A percentile compares a stretch with the other conserved stretches of the same genome.
Evolutionary conservation across 1,139 yeast species (phyloP).

Genomic region (Trichomonascaceae sp.): DNA sequence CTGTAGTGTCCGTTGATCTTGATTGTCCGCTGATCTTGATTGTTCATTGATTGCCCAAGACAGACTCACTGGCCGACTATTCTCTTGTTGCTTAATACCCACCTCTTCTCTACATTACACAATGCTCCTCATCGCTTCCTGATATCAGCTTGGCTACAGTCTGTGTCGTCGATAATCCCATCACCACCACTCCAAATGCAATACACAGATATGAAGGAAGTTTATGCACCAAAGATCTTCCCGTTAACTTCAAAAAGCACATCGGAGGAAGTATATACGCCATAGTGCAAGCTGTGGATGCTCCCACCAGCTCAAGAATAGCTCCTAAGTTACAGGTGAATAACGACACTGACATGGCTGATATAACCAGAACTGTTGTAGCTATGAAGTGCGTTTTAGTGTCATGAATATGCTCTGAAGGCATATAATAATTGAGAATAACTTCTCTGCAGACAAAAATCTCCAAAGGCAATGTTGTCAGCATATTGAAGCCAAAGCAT

Average conservation of each 20-base stretch:
- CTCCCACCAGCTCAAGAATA: constrained; percentile 82
- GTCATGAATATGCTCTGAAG: constrained; percentile 21
- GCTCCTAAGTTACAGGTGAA: constrained; percentile 86
- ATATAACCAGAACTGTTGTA: constrained; percentile 59
- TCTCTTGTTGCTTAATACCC: not conserved
- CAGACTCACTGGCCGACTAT: too few relatives aligned
- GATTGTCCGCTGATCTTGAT: not conserved
- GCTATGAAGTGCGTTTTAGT: constrained; percentile 47
- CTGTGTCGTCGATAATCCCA: constrained; percentile 72
- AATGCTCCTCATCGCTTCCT: constrained; percentile 39
- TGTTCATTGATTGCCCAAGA: too few relatives aligned
- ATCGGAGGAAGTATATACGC: constrained; percentile 89
- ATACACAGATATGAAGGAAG: constrained; percentile 58
- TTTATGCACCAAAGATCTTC: constrained; percentile 42
- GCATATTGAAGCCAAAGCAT: constrained; percentile 90
- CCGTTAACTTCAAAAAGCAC: constrained; percentile 65
- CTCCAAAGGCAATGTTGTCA: constrained; percentile 88
- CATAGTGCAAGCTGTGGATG: constrained; percentile 87
- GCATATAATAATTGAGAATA: constrained; percentile 53
- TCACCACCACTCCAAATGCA: constrained; percentile 65
- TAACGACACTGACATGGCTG: constrained; percentile 71
- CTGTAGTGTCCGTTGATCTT: too few relatives aligned
- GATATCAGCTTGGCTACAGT: constrained; percentile 54
- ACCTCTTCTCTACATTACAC: constrained; percentile 28
- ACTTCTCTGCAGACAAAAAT: constrained; percentile 88